Evolutionary conservation across 768 basidiomycete species (phyloP).

Genomic region (Phlebiopsis flavidoalba): DNA sequence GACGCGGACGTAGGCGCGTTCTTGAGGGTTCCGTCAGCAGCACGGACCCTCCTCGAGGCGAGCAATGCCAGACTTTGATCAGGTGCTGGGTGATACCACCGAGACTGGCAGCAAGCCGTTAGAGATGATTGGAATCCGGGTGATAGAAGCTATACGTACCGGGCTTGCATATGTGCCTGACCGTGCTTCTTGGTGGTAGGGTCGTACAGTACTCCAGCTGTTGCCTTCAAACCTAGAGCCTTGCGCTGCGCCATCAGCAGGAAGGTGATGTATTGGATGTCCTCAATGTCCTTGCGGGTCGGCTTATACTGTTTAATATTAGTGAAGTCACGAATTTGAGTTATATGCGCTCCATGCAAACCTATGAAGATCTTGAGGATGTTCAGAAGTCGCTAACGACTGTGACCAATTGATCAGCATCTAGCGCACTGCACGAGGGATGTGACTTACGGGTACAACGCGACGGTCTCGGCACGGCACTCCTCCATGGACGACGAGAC

Average conservation of each 20-base stretch:
- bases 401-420: slow-evolving; percentile 20
- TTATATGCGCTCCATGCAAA: slow-evolving; percentile 27
- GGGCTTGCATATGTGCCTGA: slow-evolving; percentile 88
- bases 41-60: slow-evolving; percentile 63
- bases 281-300: slow-evolving; percentile 64
- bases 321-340: neutral
- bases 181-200: slow-evolving; percentile 78
- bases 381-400: slow-evolving; percentile 68
- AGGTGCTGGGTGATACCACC: slow-evolving; percentile 84
- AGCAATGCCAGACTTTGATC: slow-evolving; percentile 64
- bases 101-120: slow-evolving; percentile 38
- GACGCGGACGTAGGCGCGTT: slow-evolving; percentile 70
- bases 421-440: too few relatives aligned
- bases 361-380: slow-evolving; percentile 81
- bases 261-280: slow-evolving; percentile 78
- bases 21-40: slow-evolving; percentile 50
- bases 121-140: neutral
- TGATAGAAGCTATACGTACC: slow-evolving; percentile 37
- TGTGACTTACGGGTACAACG: slow-evolving; percentile 61
- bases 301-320: slow-evolving; percentile 46
- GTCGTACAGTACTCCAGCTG: slow-evolving; percentile 82
- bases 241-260: slow-evolving; percentile 79
- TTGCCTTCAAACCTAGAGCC: slow-evolving; percentile 58
- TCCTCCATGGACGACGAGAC: slow-evolving; percentile 91
- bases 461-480: slow-evolving; percentile 87